Evolutionary conservation across 208 protist species (phyloP).

Genomic region (Leishmania braziliensis): DNA sequence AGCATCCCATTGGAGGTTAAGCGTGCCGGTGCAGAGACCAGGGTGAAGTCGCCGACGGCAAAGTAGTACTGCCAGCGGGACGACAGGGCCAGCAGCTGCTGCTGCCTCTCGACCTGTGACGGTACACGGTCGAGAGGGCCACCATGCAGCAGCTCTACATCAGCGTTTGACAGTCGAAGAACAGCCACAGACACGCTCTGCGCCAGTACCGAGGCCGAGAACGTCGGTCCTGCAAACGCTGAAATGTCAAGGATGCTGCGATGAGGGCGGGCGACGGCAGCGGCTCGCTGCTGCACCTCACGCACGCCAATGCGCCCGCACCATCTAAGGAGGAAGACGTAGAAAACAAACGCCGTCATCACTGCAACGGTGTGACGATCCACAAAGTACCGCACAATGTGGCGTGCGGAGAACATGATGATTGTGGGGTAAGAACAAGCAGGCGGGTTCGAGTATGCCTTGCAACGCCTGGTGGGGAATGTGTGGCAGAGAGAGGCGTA

Average conservation of each 20-base stretch:
- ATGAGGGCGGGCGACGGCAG: neutral
- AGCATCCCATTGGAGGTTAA: neutral
- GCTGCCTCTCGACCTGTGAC: neutral
- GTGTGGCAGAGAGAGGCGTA: neutral
- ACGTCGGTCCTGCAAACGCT: neutral
- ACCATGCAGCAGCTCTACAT: conserved; percentile 21
- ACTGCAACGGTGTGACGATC: conserved; percentile 27
- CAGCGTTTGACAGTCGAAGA: conserved; percentile 9
- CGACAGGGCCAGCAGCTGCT: conserved; percentile 3
- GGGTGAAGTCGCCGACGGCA: conserved; percentile 12
- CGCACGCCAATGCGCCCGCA: conserved; percentile 2
- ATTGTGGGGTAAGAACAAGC: neutral
- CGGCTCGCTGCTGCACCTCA: conserved; percentile 13
- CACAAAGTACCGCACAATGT: conserved; percentile 14
- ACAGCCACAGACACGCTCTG: conserved; percentile 6
- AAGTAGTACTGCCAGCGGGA: conserved; percentile 24
- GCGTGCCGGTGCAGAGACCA: conserved; percentile 1
- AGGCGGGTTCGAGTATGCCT: neutral
- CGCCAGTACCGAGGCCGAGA: neutral
- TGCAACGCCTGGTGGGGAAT: neutral
- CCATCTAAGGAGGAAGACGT: conserved; percentile 8
- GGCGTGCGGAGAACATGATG: conserved; percentile 8
- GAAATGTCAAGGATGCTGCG: neutral
- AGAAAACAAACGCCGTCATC: conserved; percentile 16
- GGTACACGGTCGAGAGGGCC: neutral